Evolutionary conservation across 805 yeast species (phyloP).

Genomic region (Teunomyces pallodes): DNA sequence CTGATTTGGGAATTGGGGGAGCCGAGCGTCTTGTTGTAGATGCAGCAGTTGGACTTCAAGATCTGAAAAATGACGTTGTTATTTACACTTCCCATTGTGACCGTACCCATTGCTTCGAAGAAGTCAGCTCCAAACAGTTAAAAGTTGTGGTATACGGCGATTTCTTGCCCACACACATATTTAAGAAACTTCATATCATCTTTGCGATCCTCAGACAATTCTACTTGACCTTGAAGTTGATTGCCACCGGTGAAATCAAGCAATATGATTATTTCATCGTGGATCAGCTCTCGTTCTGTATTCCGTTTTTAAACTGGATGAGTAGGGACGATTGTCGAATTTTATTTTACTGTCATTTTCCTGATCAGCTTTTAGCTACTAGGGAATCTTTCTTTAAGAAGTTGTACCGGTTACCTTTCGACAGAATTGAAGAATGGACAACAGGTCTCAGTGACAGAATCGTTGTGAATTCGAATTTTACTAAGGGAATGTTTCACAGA

Average conservation of each 20-base stretch:
- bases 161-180: slow-evolving; percentile 67
- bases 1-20: slow-evolving; percentile 96
- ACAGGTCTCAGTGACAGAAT: slow-evolving; percentile 73
- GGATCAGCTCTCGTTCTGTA: slow-evolving; percentile 83
- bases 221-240: slow-evolving; percentile 48
- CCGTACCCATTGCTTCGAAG: slow-evolving; percentile 84
- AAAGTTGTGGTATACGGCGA: slow-evolving; percentile 79
- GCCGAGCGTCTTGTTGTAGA: slow-evolving; percentile 97
- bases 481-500: slow-evolving; percentile 61
- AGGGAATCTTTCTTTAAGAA: slow-evolving; percentile 54
- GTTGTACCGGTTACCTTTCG: slow-evolving; percentile 79
- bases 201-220: slow-evolving; percentile 85
- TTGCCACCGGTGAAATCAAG: slow-evolving; percentile 47
- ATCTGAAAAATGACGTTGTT: slow-evolving; percentile 51
- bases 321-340: slow-evolving; percentile 45
- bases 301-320: slow-evolving; percentile 63
- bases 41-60: slow-evolving; percentile 84
- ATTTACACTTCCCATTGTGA: slow-evolving; percentile 93
- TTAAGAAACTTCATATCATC: slow-evolving; percentile 69
- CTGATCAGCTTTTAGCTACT: slow-evolving; percentile 76
- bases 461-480: slow-evolving; percentile 86
- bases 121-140: slow-evolving; percentile 58
- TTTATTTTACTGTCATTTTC: slow-evolving; percentile 93
- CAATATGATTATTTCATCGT: slow-evolving; percentile 72
- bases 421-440: slow-evolving; percentile 76